Conservation (phyloP, 2,329 filamentous ascomycete genomes). For the Paraphaeosphaeria sporulosa region DNA sequence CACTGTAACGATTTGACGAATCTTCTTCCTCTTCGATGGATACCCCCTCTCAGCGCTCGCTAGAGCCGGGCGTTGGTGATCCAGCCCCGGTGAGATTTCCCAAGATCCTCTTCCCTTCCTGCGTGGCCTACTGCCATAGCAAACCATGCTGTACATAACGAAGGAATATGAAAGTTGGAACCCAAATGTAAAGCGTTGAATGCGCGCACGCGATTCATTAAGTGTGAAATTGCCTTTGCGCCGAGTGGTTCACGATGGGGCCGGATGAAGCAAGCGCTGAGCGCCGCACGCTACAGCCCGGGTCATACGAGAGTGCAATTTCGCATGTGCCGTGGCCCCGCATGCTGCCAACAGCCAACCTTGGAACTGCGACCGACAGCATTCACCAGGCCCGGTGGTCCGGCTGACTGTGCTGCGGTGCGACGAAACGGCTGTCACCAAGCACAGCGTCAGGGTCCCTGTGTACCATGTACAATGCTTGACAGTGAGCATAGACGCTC, state of each 20-base stretch:
- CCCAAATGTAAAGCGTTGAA: neutral
- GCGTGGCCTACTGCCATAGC: neutral
- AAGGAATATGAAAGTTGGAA: constrained; percentile 3
- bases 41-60: constrained; percentile 16
- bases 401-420: constrained; percentile 10
- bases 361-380: neutral
- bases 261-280: neutral
- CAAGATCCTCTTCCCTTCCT: neutral
- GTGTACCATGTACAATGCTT: no score
- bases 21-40: constrained; percentile 11
- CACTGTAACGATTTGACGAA: constrained; percentile 17
- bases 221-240: constrained; percentile 1
- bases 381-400: constrained; percentile 1
- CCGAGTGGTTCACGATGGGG: neutral
- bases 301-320: neutral
- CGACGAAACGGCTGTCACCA: constrained; percentile 4
- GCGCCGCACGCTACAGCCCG: neutral
- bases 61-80: constrained; percentile 1
- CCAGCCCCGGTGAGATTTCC: neutral
- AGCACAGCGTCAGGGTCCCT: neutral
- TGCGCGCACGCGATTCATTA: neutral
- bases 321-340: constrained; percentile 3
- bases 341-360: neutral
- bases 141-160: constrained; percentile 5
- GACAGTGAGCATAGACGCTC: neutral